A percentile compares a stretch with the other conserved stretches of the same genome.
These are phyloP conservation scores for Cudoniella acicularis DNA, from an alignment of 495 filamentous ascomycete species.

Conservation along the genomic window DNA sequence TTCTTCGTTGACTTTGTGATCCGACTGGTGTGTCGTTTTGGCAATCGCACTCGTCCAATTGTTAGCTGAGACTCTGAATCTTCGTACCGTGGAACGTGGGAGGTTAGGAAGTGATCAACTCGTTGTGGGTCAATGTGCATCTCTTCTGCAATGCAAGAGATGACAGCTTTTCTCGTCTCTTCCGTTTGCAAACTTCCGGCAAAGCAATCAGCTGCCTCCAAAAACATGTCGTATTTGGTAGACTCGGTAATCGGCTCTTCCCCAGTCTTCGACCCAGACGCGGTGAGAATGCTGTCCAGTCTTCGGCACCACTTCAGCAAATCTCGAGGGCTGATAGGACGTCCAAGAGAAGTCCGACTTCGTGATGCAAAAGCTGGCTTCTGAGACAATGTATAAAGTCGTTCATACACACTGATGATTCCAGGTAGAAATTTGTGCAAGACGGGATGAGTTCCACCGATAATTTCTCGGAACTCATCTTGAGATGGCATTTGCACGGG, in stretches of 20 bases:
- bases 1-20: conserved; percentile 38
- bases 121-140: conserved; percentile 81
- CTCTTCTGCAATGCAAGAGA: conserved; percentile 69
- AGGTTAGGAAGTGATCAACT: conserved; percentile 62
- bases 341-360: conserved; percentile 51
- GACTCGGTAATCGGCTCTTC: conserved; percentile 69
- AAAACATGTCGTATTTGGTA: conserved; percentile 77
- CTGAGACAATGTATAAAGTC: conserved; percentile 51
- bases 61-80: conserved; percentile 54
- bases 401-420: conserved; percentile 72
- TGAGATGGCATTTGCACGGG: conserved; percentile 60
- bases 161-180: conserved; percentile 55
- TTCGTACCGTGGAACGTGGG: conserved; percentile 61
- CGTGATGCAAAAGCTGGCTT: conserved; percentile 49
- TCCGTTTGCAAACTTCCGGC: conserved; percentile 70
- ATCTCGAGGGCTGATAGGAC: conserved; percentile 70
- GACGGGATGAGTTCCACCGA: conserved; percentile 61
- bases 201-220: conserved; percentile 88
- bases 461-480: conserved; percentile 72
- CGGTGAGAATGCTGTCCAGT: conserved; percentile 54
- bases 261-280: conserved; percentile 62
- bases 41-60: conserved; percentile 63
- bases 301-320: conserved; percentile 87
- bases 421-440: conserved; percentile 64
- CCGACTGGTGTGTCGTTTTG: conserved; percentile 39